phyloP scores from a whole-genome alignment of 2,329 filamentous ascomycete genomes.

The Aspergillus niger region DNA sequence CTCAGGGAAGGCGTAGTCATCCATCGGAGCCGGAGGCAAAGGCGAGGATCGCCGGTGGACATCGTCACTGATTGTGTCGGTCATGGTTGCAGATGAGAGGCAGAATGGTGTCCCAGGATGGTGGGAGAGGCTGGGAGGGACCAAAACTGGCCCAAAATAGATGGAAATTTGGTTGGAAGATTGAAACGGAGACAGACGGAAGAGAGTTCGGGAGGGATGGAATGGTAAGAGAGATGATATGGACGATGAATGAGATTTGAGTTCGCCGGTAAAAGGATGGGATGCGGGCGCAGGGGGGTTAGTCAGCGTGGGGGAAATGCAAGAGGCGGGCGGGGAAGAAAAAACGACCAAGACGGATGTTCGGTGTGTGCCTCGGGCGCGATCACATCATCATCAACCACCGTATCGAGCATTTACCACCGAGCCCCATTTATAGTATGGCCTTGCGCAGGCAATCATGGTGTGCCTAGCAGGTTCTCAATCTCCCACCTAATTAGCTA shows the following conservation, averaged over 20 bases:
- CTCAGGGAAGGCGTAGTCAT: slow-evolving; percentile 49
- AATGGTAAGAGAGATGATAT: slow-evolving; percentile 2
- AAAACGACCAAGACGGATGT: slow-evolving; percentile 7
- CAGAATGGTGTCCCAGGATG: background rate
- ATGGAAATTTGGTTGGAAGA: background rate
- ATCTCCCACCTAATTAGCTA: too few species aligned
- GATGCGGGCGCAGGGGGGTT: slow-evolving; percentile 9
- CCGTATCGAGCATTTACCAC: too few species aligned
- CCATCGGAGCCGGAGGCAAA: slow-evolving; percentile 34
- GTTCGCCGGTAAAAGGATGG: slow-evolving; percentile 7
- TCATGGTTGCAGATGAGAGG: slow-evolving; percentile 25
- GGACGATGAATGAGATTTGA: slow-evolving; percentile 3
- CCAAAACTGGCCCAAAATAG: background rate
- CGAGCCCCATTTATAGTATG: too few species aligned
- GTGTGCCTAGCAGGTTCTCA: too few species aligned
- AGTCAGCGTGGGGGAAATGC: slow-evolving; percentile 11
- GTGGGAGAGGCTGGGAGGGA: background rate
- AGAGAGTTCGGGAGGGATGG: background rate
- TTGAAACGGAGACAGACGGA: background rate
- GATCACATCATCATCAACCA: background rate
- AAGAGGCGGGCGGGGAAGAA: slow-evolving; percentile 9
- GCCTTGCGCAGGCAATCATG: too few species aligned
- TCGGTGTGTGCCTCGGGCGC: slow-evolving; percentile 3
- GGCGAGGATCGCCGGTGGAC: slow-evolving; percentile 27
- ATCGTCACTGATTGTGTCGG: slow-evolving; percentile 29